Base-by-base conservation (phyloP, 2,329 filamentous ascomycete species). In the Lasiodiplodia gonubiensis region DNA sequence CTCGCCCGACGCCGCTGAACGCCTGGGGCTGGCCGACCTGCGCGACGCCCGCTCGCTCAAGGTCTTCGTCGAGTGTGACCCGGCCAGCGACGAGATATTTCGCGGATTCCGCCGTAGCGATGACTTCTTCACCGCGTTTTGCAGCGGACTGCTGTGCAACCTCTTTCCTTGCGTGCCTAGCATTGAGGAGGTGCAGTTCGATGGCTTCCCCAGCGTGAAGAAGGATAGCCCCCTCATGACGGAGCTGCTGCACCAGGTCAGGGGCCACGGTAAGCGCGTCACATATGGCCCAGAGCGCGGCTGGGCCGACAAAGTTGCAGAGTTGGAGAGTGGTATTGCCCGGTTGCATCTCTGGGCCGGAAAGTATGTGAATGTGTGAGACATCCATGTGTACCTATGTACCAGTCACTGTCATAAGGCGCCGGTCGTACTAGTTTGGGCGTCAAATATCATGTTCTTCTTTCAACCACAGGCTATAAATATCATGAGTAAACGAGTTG, bases 41-140 rank as follows among this genome's bases (percentile, higher is more conserved):
- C 78, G 78, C 67, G 86, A 83, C 57, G 85, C 91, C 23, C 83
- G 85, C 35, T 82, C 81, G 16, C 76, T 94, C 57, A 86, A 84
- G 30, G 85, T 94, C 12, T 91, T 91, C 73, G 86, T 93, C 27
- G 88, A 93, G 76, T 86, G 86, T 70, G 91, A 94, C 73, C 90
- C 91, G 0, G 90, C 80, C 61, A 76, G 88, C 64, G 85, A 90
- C 71, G 84, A 82, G 33, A 80, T 88, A 23, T 92, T 92, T 72
- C 86, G 86, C 66, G 90, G 90, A 0, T 93, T 90, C 72, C 85
- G 90, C 16, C 84, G 85, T 30, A 83, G 84, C 1, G 85, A 89
- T 30, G 86, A 89, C 1, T 92, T 91, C 70, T 94, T 92, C 74
- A 91, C 92, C 68, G 78, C 77, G 5, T 93, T 93, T 73, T 89